Evolutionary conservation across 768 basidiomycete species (phyloP), one percentile per base, ranked within the genome.

Genomic region (Mycena olivaceomarginata): DNA sequence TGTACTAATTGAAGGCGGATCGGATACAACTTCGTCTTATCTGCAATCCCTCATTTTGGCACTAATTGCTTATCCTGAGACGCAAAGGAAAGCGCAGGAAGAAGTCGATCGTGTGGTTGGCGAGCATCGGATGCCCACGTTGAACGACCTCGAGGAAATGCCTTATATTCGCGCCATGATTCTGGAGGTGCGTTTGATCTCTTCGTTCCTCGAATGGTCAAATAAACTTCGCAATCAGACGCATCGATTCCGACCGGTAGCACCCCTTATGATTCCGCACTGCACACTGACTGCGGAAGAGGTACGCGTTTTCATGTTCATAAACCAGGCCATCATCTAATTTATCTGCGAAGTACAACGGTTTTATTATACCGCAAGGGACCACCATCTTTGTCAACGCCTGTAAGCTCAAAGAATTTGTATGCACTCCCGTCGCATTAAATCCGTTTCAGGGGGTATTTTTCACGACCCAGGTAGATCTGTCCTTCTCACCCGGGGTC

Each of bases 81-180:
- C 67, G 8, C 84, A 84, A 62, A 67, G 64, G 45, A 81, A 82
- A 59, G 82, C 80, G 5, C 83, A 82, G n/a, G 80, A 79, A 11
- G 84, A 86, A 70, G 73, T 85, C 6, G 83, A 86, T 65, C 74
- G 79, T 2, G 81, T 84, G 11, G 72, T 84, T 43, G 82, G 85
- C 18, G n/a, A 53, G 10, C 77, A 82, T 40, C 76, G 83, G 2
- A 65, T 83, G 56, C 81, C 83, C 2, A 79, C 62, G 0, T 62
- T 80, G 53, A 74, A 79, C 0, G 83, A 84, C 43, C 59, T 78
- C 11, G 56, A 72, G 2, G 67, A 80, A 8, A 77, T 84, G 51
- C 83, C 84, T 0, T 84, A 84, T 67, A 72, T 81, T 25, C 76
- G 81, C 7, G 84, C 82, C 1, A 45, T 82, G 25, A 77, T 79